phyloP scores from a whole-genome alignment of 768 basidiomycete species.

The Amanita subjunquillea region DNA sequence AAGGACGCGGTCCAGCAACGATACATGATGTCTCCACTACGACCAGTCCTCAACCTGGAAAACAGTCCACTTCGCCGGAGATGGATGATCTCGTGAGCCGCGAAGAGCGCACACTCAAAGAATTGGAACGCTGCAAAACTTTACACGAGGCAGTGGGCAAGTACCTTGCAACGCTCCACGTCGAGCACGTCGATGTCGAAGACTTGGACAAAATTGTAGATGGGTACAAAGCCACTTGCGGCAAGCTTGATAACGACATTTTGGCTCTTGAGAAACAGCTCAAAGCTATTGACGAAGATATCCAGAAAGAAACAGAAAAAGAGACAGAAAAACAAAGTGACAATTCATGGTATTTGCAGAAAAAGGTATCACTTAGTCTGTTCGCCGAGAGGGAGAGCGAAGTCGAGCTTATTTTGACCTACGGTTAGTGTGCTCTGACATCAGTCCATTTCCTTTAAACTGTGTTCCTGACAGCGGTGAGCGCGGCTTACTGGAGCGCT shows the following conservation, averaged over 20 bases:
- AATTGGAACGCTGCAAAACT: slow-evolving; percentile 17
- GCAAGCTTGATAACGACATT: slow-evolving; percentile 21
- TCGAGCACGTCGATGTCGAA: slow-evolving; percentile 12
- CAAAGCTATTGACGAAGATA: slow-evolving; percentile 12
- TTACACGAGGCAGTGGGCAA: slow-evolving; percentile 19
- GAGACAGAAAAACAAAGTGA: slow-evolving; percentile 10
- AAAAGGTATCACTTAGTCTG: slow-evolving; percentile 22
- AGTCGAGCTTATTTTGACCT: slow-evolving; percentile 27
- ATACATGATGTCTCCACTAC: slow-evolving; percentile 36
- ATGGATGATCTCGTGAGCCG: slow-evolving; percentile 17
- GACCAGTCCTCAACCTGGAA: slow-evolving; percentile 8
- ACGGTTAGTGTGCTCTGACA: slow-evolving; percentile 18
- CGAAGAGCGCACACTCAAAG: slow-evolving; percentile 16
- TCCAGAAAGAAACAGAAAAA: slow-evolving; percentile 14
- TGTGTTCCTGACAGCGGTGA: slow-evolving; percentile 6
- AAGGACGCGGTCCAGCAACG: slow-evolving; percentile 32
- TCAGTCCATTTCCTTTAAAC: slow-evolving; percentile 6
- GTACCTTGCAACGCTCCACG: slow-evolving; percentile 24
- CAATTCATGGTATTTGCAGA: slow-evolving; percentile 15
- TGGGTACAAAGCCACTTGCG: slow-evolving; percentile 22
- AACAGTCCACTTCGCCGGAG: slow-evolving; percentile 15
- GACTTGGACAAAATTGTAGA: slow-evolving; percentile 20
- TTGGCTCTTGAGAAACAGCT: slow-evolving; percentile 20
- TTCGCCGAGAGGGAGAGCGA: slow-evolving; percentile 26
- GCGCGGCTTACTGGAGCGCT: slow-evolving; percentile 22